These are phyloP conservation scores for Penicillium herquei DNA, from an alignment of 495 filamentous ascomycete species.

Conservation along the genomic window DNA sequence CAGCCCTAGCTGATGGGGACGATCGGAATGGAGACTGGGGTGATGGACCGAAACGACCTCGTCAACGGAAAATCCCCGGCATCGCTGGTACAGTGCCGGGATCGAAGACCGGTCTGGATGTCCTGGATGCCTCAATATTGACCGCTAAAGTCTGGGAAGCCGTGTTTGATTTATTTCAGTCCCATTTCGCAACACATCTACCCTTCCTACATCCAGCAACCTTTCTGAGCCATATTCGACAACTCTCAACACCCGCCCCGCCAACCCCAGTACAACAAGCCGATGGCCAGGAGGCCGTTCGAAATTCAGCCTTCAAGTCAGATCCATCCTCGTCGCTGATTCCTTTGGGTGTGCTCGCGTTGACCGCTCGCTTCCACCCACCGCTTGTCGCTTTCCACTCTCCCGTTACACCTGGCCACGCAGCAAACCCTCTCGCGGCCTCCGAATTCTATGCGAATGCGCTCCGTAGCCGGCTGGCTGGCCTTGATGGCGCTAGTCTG, in stretches of 20 bases:
- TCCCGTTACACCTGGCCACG: conserved; percentile 40
- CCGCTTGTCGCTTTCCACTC: conserved; percentile 65
- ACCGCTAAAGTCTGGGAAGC: conserved; percentile 68
- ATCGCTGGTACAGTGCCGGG: conserved; percentile 33
- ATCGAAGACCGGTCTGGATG: conserved; percentile 36
- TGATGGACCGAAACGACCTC: conserved; percentile 59
- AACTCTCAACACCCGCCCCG: conserved; percentile 36
- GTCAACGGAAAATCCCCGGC: conserved; percentile 50
- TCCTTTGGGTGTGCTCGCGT: conserved; percentile 71
- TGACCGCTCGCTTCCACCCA: conserved; percentile 77
- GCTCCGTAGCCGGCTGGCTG: conserved; percentile 62
- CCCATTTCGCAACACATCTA: conserved; percentile 78
- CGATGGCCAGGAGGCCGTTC: conserved; percentile 27
- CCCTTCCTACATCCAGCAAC: conserved; percentile 81
- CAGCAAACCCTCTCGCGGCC: conserved; percentile 61
- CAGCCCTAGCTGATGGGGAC: conserved; percentile 46
- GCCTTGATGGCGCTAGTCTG: conserved; percentile 50
- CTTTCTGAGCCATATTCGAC: conserved; percentile 59
- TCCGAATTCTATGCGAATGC: conserved; percentile 79
- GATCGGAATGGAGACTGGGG: conserved; percentile 55
- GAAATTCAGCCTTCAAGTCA: conserved; percentile 28
- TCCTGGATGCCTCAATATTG: conserved; percentile 51
- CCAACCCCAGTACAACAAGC: conserved; percentile 12
- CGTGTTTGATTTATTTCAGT: conserved; percentile 75
- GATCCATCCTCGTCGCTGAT: conserved; percentile 61